Conservation (phyloP, 192 early-diverging fungal species). For the Backusella liffmaniae region DNA sequence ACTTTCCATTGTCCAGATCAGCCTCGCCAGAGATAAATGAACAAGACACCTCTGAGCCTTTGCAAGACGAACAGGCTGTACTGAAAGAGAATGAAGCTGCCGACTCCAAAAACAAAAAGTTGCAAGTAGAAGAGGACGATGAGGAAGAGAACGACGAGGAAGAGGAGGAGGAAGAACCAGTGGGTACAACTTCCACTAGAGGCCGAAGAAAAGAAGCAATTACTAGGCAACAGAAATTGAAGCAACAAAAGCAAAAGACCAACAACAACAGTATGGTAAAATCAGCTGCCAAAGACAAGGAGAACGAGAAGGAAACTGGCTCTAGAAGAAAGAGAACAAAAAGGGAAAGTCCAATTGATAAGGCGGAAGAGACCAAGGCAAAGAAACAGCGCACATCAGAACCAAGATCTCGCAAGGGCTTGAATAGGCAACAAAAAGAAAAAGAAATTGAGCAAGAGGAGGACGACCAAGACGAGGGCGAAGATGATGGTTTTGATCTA, state of each 20-base stretch:
- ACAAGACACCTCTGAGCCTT: neutral
- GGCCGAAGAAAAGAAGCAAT: neutral
- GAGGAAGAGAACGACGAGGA: neutral
- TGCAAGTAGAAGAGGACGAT: neutral
- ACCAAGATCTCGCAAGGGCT: neutral
- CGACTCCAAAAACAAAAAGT: neutral
- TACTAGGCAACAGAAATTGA: neutral
- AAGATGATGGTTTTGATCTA: neutral
- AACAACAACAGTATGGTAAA: neutral
- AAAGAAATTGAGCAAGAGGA: neutral
- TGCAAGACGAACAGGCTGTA: neutral
- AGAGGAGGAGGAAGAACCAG: neutral
- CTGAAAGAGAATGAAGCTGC: neutral
- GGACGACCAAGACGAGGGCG: neutral
- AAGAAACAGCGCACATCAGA: neutral
- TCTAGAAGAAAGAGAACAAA: neutral
- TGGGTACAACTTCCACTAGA: neutral
- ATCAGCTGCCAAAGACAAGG: neutral
- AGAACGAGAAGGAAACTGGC: neutral
- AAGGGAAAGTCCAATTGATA: neutral
- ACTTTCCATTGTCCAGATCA: constrained; percentile 39
- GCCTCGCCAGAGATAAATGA: constrained; percentile 25
- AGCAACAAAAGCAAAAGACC: neutral
- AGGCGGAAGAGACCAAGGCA: neutral
- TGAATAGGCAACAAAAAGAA: neutral